A percentile compares a stretch with the other conserved stretches of the same genome.
Conservation (phyloP, 495 filamentous ascomycete genomes). For the Tetracladium setigerum region DNA sequence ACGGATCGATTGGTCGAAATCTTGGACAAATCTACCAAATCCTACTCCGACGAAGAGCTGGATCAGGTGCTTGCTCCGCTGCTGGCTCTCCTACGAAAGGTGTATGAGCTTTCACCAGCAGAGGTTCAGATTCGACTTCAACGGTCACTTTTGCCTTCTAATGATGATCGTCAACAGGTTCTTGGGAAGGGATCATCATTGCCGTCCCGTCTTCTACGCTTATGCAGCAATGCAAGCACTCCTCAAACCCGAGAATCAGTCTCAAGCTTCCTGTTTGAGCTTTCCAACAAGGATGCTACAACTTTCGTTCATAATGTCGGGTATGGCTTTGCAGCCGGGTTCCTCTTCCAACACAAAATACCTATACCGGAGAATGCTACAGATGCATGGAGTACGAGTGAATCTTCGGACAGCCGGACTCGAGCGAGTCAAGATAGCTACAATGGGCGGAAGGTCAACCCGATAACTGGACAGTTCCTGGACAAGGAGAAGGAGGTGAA, state of each 20-base stretch:
- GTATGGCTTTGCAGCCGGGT: constrained; percentile 88
- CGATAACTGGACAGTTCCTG: constrained; percentile 80
- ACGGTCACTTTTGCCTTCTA: constrained; percentile 64
- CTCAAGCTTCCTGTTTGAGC: constrained; percentile 74
- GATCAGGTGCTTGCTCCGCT: constrained; percentile 64
- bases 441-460: constrained; percentile 49
- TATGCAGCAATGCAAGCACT: constrained; percentile 65
- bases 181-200: constrained; percentile 71
- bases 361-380: constrained; percentile 59
- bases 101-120: constrained; percentile 68
- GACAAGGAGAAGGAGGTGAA: constrained; percentile 55
- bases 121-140: constrained; percentile 56
- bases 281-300: constrained; percentile 67
- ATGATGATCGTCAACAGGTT: constrained; percentile 65
- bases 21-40: constrained; percentile 54
- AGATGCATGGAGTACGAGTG: constrained; percentile 44
- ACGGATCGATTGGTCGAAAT: constrained; percentile 66
- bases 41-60: constrained; percentile 56
- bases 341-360: constrained; percentile 74
- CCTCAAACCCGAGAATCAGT: constrained; percentile 68
- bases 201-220: constrained; percentile 66
- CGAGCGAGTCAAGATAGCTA: constrained; percentile 24
- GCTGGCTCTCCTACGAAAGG: constrained; percentile 57
- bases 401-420: constrained; percentile 12
- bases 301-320: constrained; percentile 76